Evolutionary conservation across 768 basidiomycete genomes (phyloP).

Genomic region (Suillus spraguei): DNA sequence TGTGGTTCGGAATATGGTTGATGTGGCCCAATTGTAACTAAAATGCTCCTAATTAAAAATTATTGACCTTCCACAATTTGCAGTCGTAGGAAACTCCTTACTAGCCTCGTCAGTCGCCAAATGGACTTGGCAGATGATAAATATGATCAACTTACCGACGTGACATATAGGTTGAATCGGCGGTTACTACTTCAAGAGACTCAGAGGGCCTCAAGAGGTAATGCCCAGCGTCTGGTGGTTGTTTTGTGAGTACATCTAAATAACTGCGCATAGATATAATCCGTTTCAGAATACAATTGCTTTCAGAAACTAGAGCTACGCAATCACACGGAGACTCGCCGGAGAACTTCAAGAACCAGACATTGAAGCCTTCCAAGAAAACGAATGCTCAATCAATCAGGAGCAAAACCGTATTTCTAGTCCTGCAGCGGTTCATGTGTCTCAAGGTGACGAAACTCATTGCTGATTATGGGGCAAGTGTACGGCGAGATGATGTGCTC

Average conservation of each 20-base stretch:
- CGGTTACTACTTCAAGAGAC: background rate
- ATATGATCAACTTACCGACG: background rate
- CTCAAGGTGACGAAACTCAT: background rate
- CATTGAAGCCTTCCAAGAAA: background rate
- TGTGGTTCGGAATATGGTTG: background rate
- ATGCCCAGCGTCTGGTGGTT: background rate
- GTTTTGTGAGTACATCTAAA: background rate
- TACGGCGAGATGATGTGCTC: background rate
- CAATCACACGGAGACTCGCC: background rate
- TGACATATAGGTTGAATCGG: background rate
- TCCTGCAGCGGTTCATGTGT: background rate
- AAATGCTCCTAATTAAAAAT: background rate
- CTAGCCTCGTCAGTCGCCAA: conserved; percentile 2
- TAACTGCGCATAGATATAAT: background rate
- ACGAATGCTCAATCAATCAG: background rate
- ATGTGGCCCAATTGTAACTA: background rate
- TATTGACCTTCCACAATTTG: too few relatives aligned
- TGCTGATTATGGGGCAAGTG: background rate
- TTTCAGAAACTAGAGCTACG: background rate
- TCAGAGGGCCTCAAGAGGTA: background rate
- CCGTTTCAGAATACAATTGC: background rate
- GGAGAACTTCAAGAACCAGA: background rate
- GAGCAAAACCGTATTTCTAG: background rate
- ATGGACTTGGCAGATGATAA: background rate
- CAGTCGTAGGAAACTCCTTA: background rate